Evolutionary conservation across 176 grass and related monocot species (phyloP), one percentile per base, ranked within the genome.

Genomic region (Pontederia crassipes): DNA sequence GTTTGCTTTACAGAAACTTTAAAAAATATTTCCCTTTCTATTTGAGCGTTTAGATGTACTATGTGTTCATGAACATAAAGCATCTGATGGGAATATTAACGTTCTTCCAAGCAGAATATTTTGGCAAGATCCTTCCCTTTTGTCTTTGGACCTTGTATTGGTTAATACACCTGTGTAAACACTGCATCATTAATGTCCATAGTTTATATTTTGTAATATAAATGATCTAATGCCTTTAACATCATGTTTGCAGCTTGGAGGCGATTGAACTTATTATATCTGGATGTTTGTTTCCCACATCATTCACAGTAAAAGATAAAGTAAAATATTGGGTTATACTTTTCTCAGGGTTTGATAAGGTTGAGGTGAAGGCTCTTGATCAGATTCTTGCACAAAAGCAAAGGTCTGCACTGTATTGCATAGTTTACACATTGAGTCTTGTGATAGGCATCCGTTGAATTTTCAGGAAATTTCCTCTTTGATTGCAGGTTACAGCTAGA

Each of bases 401-500:
- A 82, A 90, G 94, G 94, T 99, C 53, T 74, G 79, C 32, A 54
- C 48, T 8, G 62, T 5, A 55, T 9, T 54, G 12, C 4, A 69
- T 18, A 50, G 20, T 59, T 32, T 68, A 15, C 40, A 40, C 72
- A 66, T 18, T n/a, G 53, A 17, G 57, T 82, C 32, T 40, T 82
- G 54, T 74, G 49, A 66, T 50, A 52, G 46, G 15, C 28, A 35
- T 46, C 67, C 65, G 10, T 53, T 64, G 46, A n/a, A 55, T 70
- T 60, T 67, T 76, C 73, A 46, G 55, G 65, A 24, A 65, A 80
- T 80, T 51, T 79, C 28, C 74, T 63, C 49, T 51, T 57, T 11
- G 75, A 79, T 74, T 82, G 69, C 82, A 99, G 94, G 79, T 64
- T 99, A 78, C 94, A 99, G 74, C 94, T 89, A 79, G 94, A 99